Evolutionary conservation across 305 asterid genomes (phyloP), one percentile per base, ranked within the genome.

Genomic region (Solanum hybrid): DNA sequence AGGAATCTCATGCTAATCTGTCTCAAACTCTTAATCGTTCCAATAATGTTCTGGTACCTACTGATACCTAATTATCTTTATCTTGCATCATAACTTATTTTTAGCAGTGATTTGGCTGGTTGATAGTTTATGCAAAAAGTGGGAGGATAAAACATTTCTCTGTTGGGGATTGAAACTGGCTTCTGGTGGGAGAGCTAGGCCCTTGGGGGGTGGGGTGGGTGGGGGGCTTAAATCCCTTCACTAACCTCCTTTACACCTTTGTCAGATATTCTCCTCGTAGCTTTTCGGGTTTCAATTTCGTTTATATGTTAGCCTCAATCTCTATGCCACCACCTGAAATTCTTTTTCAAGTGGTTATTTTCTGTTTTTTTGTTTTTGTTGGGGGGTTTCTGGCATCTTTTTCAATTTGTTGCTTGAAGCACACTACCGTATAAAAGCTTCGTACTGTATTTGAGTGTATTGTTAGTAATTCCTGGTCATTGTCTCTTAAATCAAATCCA

Each of bases 1-100:
- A 95, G 88, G 98, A 95, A 90, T 61, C 93, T 89, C 93, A 92
- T 76, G 90, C 92, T 89, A 91, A 91, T 87, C 90, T 93, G 42
- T 89, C 94, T 88, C 94, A 93, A 93, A 91, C 90, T 67, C 89
- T 89, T 88, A 88, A 90, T 92, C 91, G 90, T 86, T 92, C 91
- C 86, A 90, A 89, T 87, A 86, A 91, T 91, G 89, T 89, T 90
- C 93, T 92, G 94, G 96, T 92, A 90, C 86, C 51, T 33, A 29
- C 75, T 86, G 46, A 61, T 33, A 35, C 78, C 31, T 61, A 61
- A 61, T 34, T 86, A n/a, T 78, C 64, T 88, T 46, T 78, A 34
- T 34, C 76, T 34, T 86, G 88, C 78, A 7, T 64, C 51, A 86
- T 86, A 34, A 34, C 24, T 61, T 8, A 61, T 22, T 34, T 86